Conservation (phyloP, 169 alveolate genomes). For the Cyclospora cayetanensis region DNA sequence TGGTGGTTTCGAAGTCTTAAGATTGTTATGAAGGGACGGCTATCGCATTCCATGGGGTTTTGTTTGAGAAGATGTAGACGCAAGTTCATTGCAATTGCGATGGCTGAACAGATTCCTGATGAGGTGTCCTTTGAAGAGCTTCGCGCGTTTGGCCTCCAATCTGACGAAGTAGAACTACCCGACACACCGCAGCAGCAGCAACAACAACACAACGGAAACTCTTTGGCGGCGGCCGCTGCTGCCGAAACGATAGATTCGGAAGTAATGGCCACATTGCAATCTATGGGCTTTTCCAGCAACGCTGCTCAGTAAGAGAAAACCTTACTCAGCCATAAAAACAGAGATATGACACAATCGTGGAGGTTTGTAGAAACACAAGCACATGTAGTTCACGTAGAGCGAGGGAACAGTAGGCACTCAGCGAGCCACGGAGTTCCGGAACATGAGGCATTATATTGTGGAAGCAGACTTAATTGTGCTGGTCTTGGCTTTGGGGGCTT, state of each 20-base stretch:
- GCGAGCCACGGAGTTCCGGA: neutral
- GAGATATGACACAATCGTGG: too few species aligned
- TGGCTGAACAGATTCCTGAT: constrained; percentile 65
- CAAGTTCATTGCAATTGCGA: neutral
- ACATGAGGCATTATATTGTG: neutral
- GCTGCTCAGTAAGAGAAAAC: constrained; percentile 58
- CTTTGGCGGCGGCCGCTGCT: neutral
- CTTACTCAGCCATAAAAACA: neutral
- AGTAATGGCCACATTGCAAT: constrained; percentile 40
- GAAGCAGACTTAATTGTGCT: neutral
- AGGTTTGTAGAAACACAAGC: neutral
- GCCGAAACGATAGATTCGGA: neutral
- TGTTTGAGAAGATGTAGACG: too few species aligned
- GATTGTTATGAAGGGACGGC: neutral
- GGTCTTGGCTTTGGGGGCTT: neutral
- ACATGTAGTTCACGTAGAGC: neutral
- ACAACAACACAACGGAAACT: neutral
- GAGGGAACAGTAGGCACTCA: neutral
- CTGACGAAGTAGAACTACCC: constrained; percentile 70
- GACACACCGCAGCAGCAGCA: constrained; percentile 22
- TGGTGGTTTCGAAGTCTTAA: neutral
- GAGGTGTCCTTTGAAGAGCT: constrained; percentile 64
- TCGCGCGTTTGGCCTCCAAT: constrained; percentile 70
- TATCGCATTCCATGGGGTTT: neutral
- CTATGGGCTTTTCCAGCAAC: constrained; percentile 70